Evolutionary conservation across 2,329 filamentous ascomycete genomes (phyloP).

Genomic region (Didymella segeticola): DNA sequence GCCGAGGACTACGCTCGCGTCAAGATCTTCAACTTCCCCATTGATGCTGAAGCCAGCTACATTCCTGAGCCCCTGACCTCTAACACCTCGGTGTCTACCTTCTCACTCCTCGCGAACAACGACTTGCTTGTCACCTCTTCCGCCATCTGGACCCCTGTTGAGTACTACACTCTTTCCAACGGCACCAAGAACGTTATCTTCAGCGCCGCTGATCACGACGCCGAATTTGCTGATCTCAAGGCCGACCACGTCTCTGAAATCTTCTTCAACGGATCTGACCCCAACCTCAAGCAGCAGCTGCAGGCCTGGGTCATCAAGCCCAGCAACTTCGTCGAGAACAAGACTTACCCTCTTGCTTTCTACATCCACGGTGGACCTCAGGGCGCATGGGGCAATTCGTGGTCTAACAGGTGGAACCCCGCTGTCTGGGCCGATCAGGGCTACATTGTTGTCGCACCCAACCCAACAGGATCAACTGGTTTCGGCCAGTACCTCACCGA

Average conservation of each 20-base stretch:
- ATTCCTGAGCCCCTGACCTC: constrained; percentile 52
- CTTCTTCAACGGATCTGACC: constrained; percentile 71
- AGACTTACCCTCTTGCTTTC: constrained; percentile 80
- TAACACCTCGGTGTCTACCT: constrained; percentile 43
- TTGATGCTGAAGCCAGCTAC: constrained; percentile 61
- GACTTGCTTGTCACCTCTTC: constrained; percentile 53
- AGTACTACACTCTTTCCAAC: constrained; percentile 38
- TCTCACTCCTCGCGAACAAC: constrained; percentile 66
- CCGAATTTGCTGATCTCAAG: constrained; percentile 70
- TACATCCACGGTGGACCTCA: constrained; percentile 86
- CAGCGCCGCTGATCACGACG: constrained; percentile 69
- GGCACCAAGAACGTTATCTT: constrained; percentile 53
- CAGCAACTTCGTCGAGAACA: constrained; percentile 67
- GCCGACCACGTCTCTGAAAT: constrained; percentile 70
- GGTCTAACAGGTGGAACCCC: constrained; percentile 85
- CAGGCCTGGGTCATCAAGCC: constrained; percentile 73
- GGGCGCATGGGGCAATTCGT: constrained; percentile 73
- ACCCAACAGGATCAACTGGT: constrained; percentile 84
- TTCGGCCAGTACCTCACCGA: constrained; percentile 81
- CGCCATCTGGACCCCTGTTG: constrained; percentile 42
- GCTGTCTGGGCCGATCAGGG: constrained; percentile 87
- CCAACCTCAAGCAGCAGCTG: constrained; percentile 60
- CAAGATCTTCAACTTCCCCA: constrained; percentile 67
- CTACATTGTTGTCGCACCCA: constrained; percentile 81
- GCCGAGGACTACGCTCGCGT: constrained; percentile 45